A percentile compares a stretch with the other conserved stretches of the same genome.
Conservation (phyloP, 768 basidiomycete genomes). For the Kwoniella dendrophila region DNA sequence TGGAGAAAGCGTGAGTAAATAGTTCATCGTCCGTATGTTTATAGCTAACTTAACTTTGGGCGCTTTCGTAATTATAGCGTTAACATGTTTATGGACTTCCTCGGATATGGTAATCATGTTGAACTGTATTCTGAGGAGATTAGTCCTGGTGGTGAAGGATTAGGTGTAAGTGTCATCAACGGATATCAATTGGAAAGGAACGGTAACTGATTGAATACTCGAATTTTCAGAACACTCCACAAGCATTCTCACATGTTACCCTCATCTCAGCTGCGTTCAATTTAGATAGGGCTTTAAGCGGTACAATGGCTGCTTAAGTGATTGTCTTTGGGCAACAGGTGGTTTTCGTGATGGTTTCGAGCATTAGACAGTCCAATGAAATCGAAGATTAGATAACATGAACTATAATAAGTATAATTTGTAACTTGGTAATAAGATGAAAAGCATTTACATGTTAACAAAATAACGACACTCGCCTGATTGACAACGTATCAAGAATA, state of each 20-base stretch:
- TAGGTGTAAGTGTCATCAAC: constrained; percentile 55
- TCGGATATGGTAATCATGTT: constrained; percentile 77
- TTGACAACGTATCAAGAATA: background rate
- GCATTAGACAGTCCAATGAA: too few relatives aligned
- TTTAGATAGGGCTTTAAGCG: constrained; percentile 45
- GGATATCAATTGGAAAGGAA: background rate
- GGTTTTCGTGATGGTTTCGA: too few relatives aligned
- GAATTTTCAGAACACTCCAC: constrained; percentile 48
- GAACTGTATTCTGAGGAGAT: constrained; percentile 73
- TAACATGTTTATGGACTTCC: constrained; percentile 76
- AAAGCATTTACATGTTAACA: background rate
- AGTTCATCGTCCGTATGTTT: background rate
- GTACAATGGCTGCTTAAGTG: background rate
- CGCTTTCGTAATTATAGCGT: constrained; percentile 34
- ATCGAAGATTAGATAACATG: too few relatives aligned
- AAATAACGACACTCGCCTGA: background rate
- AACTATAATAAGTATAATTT: background rate
- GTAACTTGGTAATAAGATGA: background rate
- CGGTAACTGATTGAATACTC: background rate
- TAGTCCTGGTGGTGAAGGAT: constrained; percentile 69
- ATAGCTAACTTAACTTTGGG: background rate
- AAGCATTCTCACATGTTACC: constrained; percentile 57
- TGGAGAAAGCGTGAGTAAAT: constrained; percentile 62
- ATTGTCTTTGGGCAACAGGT: background rate
- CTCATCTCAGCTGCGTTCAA: constrained; percentile 54